A percentile compares a stretch with the other conserved stretches of the same genome.
Conservation (phyloP, 306 rosid species). For the Cicer judaicum region DNA sequence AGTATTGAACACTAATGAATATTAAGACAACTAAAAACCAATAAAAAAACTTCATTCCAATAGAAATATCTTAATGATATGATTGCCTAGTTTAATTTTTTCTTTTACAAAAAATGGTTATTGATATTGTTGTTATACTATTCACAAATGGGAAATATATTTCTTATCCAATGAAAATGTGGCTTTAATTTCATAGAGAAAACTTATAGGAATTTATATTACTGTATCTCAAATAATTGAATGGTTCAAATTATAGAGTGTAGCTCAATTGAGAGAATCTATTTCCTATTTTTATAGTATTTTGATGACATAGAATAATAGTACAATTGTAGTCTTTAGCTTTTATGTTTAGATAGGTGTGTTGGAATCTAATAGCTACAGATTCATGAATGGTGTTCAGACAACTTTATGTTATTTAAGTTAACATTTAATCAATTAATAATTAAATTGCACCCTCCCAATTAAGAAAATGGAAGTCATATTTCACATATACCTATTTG, state of each 20-base stretch:
- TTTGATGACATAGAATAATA: slow-evolving; percentile 31
- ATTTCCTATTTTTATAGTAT: slow-evolving; percentile 8
- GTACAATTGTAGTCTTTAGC: slow-evolving; percentile 27
- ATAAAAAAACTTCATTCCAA: no score
- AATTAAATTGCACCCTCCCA: background rate
- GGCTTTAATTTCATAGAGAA: slow-evolving; percentile 39
- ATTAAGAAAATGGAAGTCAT: background rate
- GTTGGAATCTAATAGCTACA: slow-evolving; percentile 35
- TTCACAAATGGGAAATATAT: slow-evolving; percentile 27
- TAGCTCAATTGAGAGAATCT: no score
- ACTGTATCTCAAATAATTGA: background rate
- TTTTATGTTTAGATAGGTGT: slow-evolving; percentile 37
- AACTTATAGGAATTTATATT: slow-evolving; percentile 42
- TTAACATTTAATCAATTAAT: background rate
- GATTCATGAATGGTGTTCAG: slow-evolving; percentile 30
- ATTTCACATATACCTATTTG: background rate
- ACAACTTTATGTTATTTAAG: slow-evolving; percentile 20
- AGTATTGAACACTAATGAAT: no score
- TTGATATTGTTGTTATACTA: no score
- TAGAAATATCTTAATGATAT: no score
- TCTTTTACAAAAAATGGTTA: no score
- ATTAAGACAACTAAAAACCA: no score
- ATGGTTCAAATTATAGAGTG: background rate
- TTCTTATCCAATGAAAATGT: slow-evolving; percentile 38
- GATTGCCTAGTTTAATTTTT: no score